Evolutionary conservation across 225 moss, liverwort and hornwort genomes (phyloP), one percentile per base, ranked within the genome.

Genomic region (Antitrichia curtipendula): DNA sequence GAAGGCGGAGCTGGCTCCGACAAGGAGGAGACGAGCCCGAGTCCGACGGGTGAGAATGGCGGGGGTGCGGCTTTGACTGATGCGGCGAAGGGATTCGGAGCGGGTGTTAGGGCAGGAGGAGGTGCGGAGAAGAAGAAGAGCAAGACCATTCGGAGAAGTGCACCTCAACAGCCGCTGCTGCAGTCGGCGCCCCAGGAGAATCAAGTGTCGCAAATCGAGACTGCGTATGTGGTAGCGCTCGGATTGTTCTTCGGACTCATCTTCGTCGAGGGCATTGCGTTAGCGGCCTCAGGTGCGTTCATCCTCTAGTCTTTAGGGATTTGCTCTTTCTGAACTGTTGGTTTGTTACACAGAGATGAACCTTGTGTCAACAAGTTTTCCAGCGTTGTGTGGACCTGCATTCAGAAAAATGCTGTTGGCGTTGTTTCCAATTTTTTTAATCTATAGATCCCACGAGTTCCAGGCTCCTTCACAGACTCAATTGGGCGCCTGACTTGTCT

Each of bases 121-220:
- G 56, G 84, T 72, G 79, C 82, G 75, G 91, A 94, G 92, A 90
- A 89, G 90, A 90, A 88, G 81, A 57, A 91, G 41, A 86, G 77
- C 72, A 85, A 75, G 75, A 94, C 94, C 12, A 65, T 94, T 83
- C 90, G 95, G 32, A 74, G 95, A 68, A 89, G 86, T 83, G 91
- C 94, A 75, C 95, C 95, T 1, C 89, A 91, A 87, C 86, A 91
- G 73, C 92, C 93, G 40, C 82, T 95, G 71, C 77, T 95, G 40
- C 86, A 90, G 83, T 71, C 86, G 18, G 87, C 93, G 43, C 95
- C 94, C 28, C 77, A 43, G 68, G 81, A 92, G 62, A 91, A 88
- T 64, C 89, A 90, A 84, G 47, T 93, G 59, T 94, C 91, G 85
- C 95, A 94, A 83, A 85, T 95, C 38, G 95, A 95, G 91, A 94